A percentile compares a stretch with the other conserved stretches of the same genome.
phyloP scores from a whole-genome alignment of 768 basidiomycete species.

The Hericium alpestre region DNA sequence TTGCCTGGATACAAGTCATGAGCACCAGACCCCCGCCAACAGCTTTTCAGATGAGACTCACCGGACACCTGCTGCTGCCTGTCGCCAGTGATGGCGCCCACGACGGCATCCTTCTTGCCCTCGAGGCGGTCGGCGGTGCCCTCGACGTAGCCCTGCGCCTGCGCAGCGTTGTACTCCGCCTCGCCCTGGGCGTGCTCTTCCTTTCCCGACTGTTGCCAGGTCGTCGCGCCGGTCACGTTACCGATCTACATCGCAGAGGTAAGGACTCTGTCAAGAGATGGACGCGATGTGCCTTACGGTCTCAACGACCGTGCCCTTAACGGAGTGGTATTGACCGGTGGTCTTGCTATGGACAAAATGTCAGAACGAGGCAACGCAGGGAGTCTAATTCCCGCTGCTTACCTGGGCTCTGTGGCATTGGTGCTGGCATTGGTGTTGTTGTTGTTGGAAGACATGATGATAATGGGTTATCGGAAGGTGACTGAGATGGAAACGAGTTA shows the following conservation, averaged over 20 bases:
- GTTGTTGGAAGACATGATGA: background rate
- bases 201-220: conserved; percentile 39
- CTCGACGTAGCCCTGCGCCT: conserved; percentile 40
- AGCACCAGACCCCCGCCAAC: background rate
- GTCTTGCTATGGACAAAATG: conserved; percentile 13
- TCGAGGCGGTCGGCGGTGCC: conserved; percentile 33
- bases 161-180: conserved; percentile 38
- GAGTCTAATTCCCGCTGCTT: background rate
- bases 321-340: conserved; percentile 21
- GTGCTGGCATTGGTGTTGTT: background rate
- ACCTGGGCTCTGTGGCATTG: conserved; percentile 2
- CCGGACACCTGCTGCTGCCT: conserved; percentile 33
- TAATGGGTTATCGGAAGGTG: background rate
- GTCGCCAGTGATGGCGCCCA: conserved; percentile 45
- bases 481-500: background rate
- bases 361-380: background rate
- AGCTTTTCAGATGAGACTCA: conserved; percentile 15
- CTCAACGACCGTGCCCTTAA: conserved; percentile 18
- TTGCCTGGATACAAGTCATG: conserved; percentile 28
- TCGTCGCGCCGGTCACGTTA: conserved; percentile 33
- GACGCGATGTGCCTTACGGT: background rate
- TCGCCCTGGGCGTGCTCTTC: conserved; percentile 44
- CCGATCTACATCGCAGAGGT: conserved; percentile 22
- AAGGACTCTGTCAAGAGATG: background rate
- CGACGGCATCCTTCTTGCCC: conserved; percentile 38